phyloP scores from a whole-genome alignment of 148 eudicot genomes.

The Gaultheria prostrata region DNA sequence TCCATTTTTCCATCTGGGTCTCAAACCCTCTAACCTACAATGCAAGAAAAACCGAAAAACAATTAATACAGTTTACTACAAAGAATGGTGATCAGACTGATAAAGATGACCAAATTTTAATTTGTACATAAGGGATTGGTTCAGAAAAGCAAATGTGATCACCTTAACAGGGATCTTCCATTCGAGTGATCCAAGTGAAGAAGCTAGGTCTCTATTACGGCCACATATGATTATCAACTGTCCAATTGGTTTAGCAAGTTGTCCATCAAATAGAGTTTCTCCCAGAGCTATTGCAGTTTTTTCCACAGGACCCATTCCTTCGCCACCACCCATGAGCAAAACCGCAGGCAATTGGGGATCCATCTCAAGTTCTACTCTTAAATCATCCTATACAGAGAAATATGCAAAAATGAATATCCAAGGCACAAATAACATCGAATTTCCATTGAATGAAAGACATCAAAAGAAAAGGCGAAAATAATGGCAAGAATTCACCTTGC shows the following conservation, averaged over 20 bases:
- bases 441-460: background rate
- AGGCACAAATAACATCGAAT: background rate
- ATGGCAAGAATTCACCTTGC: slow-evolving; percentile 49
- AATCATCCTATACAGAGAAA: slow-evolving; percentile 46
- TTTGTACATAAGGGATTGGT: background rate
- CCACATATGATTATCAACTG: slow-evolving; percentile 86
- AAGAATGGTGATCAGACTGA: background rate
- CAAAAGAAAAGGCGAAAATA: background rate
- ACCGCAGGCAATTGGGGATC: slow-evolving; percentile 75
- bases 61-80: background rate
- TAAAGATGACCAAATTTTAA: background rate
- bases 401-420: background rate
- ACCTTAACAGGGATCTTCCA: slow-evolving; percentile 97
- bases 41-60: background rate
- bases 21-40: slow-evolving; percentile 80
- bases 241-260: slow-evolving; percentile 64
- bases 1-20: slow-evolving; percentile 95
- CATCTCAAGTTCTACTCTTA: slow-evolving; percentile 80
- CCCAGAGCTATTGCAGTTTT: slow-evolving; percentile 83
- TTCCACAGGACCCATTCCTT: slow-evolving; percentile 97
- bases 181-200: slow-evolving; percentile 54
- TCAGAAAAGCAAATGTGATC: background rate
- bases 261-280: slow-evolving; percentile 57
- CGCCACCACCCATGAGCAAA: slow-evolving; percentile 97
- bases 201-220: slow-evolving; percentile 62